Evolutionary conservation across 108 stramenopile species (phyloP).

Genomic region (Skeletonema menzelii): DNA sequence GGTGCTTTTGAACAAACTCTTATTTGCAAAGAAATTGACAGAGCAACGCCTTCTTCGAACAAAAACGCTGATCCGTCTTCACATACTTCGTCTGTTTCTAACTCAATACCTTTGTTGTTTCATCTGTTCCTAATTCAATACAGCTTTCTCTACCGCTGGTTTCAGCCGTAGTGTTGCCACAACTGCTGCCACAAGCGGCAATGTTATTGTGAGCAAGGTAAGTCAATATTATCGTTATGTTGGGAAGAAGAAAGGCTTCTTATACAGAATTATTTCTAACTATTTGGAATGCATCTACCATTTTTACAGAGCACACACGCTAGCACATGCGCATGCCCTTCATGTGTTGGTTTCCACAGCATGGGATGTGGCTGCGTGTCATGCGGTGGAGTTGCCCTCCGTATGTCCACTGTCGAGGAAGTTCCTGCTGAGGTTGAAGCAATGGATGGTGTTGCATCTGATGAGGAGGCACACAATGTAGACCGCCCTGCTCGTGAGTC

Average conservation of each 20-base stretch:
- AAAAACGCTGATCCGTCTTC: background rate
- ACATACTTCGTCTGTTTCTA: background rate
- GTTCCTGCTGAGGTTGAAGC: slow-evolving; percentile 78
- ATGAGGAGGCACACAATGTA: slow-evolving; percentile 84
- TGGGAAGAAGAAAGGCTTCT: background rate
- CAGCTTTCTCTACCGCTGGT: slow-evolving; percentile 41
- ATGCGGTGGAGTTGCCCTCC: slow-evolving; percentile 56
- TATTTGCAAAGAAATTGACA: background rate
- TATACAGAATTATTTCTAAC: background rate
- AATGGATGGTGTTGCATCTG: slow-evolving; percentile 74
- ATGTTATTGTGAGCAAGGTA: slow-evolving; percentile 12
- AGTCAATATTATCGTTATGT: background rate
- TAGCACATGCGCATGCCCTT: slow-evolving; percentile 19
- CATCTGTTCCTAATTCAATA: background rate
- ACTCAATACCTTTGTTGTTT: background rate
- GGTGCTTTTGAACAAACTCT: too few species aligned
- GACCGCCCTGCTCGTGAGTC: slow-evolving; percentile 78
- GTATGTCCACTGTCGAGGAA: slow-evolving; percentile 44
- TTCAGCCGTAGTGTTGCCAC: slow-evolving; percentile 27
- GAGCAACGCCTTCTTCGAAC: background rate
- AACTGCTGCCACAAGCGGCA: slow-evolving; percentile 9
- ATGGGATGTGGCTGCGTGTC: slow-evolving; percentile 17
- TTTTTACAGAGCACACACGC: slow-evolving; percentile 10
- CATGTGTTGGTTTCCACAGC: slow-evolving; percentile 12
- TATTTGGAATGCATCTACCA: background rate